Evolutionary conservation across 2,329 filamentous ascomycete species (phyloP), one percentile per base, ranked within the genome.

Genomic region (Sporothrix sp.): DNA sequence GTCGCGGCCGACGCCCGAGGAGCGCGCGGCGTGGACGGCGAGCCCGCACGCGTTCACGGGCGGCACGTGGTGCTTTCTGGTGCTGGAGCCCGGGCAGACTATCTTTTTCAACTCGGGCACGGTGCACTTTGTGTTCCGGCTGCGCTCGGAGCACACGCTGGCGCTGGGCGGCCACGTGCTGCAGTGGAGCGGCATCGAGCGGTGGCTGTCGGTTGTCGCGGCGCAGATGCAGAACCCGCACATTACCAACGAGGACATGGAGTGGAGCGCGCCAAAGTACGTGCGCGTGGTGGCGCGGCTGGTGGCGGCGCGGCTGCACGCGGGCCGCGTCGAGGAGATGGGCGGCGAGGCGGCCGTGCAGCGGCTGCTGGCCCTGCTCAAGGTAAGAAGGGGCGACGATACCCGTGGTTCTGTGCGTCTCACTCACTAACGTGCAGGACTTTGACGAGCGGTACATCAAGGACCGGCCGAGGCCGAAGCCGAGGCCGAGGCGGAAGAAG

Each of bases 121-220:
- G 7, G 61, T 67, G 39, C 63, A 67, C 54, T 63, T 62, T 47
- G 63, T 67, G 2, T 66, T 66, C 46, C 59, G 63, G 37, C 47
- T 58, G 40, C 57, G 58, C 23, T 40, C 43, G 13, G 49, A 53
- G 40, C 58, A 62, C 48, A 66, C 63, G 16, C 54, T 66, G 8
- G 64, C 63, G 11, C 58, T 65, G 16, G 61, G 63, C 35, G 63
- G 63, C 7, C 63, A 66, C 49, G 53, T 65, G 7, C 54, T 66
- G 45, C 63, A 65, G 53, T 66, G 63, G 64, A 58, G 62, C 3
- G 60, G 57, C 27, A 56, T 65, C 40, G 57, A 57, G 52, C 60
- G 55, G 16, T 66, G 63, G 64, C 55, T 63, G 14, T 40, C 58
- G 44, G 55, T 63, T 10, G 56, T 65, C n/a, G 40, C 58, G 7